These are phyloP conservation scores for Oemleria cerasiformis DNA, from an alignment of 306 rosid species.

Conservation along the genomic window DNA sequence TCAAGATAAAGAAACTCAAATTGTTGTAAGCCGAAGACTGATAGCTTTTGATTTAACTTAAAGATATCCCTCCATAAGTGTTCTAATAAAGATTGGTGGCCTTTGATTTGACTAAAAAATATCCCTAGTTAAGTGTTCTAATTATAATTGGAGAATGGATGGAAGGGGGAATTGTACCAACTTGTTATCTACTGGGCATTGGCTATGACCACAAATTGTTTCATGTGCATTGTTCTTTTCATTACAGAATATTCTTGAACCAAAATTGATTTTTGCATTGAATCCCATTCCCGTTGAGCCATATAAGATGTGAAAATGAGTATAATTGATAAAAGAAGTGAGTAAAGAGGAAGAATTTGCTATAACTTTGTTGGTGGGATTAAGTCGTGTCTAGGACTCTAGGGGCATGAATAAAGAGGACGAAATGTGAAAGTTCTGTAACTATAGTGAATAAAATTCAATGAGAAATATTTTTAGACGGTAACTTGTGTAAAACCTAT, in stretches of 20 bases:
- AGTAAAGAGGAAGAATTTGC: not conserved
- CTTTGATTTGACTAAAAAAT: not conserved
- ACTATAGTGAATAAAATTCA: not conserved
- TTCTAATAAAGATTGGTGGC: not conserved
- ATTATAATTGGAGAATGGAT: not conserved
- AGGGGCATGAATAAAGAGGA: not conserved
- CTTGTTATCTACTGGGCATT: not conserved
- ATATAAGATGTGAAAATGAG: not conserved
- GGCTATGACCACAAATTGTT: not conserved
- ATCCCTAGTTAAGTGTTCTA: not conserved
- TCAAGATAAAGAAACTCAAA: not conserved
- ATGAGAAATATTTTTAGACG: not conserved
- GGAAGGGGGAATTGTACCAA: too few relatives aligned
- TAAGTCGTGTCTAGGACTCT: not conserved
- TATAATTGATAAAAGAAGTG: not conserved
- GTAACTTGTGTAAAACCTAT: too few relatives aligned
- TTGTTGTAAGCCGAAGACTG: not conserved
- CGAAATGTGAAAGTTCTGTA: not conserved
- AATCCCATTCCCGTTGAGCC: not conserved
- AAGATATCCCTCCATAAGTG: too few relatives aligned
- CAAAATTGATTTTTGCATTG: not conserved
- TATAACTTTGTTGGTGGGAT: not conserved
- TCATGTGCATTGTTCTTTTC: not conserved
- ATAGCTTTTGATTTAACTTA: too few relatives aligned
- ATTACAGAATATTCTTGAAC: not conserved